These are phyloP conservation scores for Corniculantispora saksenae DNA, from an alignment of 2,329 filamentous ascomycete species.

Conservation along the genomic window DNA sequence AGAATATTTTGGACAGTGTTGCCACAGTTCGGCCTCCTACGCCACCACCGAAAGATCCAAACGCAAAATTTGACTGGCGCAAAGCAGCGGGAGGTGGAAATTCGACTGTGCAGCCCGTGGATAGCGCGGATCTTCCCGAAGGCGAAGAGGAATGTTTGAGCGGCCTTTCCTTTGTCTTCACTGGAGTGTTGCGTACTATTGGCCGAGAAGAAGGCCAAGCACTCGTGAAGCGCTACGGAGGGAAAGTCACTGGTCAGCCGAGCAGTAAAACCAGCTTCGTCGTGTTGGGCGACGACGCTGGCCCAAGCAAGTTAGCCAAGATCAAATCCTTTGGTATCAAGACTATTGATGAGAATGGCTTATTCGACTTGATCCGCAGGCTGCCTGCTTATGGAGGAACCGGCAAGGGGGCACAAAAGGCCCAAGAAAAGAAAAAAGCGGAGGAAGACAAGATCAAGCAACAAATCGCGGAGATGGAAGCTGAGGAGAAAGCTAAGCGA, in stretches of 20 bases:
- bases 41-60: constrained; percentile 71
- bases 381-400: constrained; percentile 85
- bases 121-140: constrained; percentile 71
- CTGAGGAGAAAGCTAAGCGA: constrained; percentile 66
- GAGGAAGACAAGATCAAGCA: constrained; percentile 81
- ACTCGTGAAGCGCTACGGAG: constrained; percentile 90
- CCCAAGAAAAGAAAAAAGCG: constrained; percentile 78
- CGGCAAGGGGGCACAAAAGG: constrained; percentile 83
- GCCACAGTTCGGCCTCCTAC: constrained; percentile 80
- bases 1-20: constrained; percentile 86
- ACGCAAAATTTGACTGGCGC: constrained; percentile 79
- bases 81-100: constrained; percentile 62
- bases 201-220: constrained; percentile 82
- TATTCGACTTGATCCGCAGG: constrained; percentile 80
- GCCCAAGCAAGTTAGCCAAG: constrained; percentile 87
- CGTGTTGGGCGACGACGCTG: constrained; percentile 86
- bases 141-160: constrained; percentile 88
- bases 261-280: constrained; percentile 95
- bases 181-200: constrained; percentile 78
- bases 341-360: constrained; percentile 89
- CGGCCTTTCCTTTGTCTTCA: constrained; percentile 93
- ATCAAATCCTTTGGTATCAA: constrained; percentile 80
- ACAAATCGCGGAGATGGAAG: constrained; percentile 83
- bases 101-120: constrained; percentile 61
- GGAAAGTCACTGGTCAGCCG: constrained; percentile 81